Evolutionary conservation across 1,284 basidiomycete genomes (phyloP), one percentile per base, ranked within the genome.

Genomic region (Paramarasmius palmivorus): DNA sequence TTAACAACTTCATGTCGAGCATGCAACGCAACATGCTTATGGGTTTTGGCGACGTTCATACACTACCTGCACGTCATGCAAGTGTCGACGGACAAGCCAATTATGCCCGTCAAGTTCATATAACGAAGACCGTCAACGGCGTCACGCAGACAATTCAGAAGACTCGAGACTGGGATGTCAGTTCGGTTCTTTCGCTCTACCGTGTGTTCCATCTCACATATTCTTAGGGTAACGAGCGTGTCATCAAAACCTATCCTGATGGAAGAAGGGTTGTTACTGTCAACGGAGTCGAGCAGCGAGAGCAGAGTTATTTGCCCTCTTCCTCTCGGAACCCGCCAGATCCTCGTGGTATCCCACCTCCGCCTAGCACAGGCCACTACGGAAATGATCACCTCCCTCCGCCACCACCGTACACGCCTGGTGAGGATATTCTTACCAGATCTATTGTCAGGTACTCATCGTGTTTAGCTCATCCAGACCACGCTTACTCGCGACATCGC

Each of bases 141-240:
- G 79, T 82, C 15, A 86, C 84, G 0, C 77, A 84, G 57, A 81
- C 76, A 25, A 73, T 84, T 48, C 78, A 75, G 55, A 82, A 80
- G 57, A 76, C 77, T 41, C 70, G 72, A 47, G 86, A 90, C 61
- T 74, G 72, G 44, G 67, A 81, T 50, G 88, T 88, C 62, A 51
- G 57, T 46, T n/a, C n/a, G 4, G 20, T 35, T 23, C 20, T 15
- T 41, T 10, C 35, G 12, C 23, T 22, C 0, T 19, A 34, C n/a
- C 29, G 6, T 53, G 71, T 57, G 15, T 17, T 5, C 53, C 40
- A 20, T 15, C 20, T 14, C 44, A 8, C 35, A 6, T 17, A 25
- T 55, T 53, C 12, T 7, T 54, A 91, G 88, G 88, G 89, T 3
- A 89, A 88, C 57, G 84, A 88, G 60, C 85, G 89, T 63, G 71